Evolutionary conservation across 306 rosid genomes (phyloP).

Genomic region (Oxytropis ochrocephala): DNA sequence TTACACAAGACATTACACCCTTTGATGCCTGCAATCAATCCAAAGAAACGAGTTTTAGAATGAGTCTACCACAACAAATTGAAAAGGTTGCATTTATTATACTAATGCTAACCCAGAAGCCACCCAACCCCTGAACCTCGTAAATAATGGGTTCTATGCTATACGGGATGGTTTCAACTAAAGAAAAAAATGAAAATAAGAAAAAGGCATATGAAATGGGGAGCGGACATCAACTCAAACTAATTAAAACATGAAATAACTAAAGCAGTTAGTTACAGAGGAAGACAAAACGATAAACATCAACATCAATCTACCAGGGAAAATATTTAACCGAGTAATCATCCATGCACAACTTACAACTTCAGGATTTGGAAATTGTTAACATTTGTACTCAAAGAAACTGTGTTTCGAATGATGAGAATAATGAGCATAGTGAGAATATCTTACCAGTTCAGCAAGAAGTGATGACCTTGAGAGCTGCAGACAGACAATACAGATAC

Average conservation of each 20-base stretch:
- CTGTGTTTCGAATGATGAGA: neutral
- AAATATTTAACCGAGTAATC: neutral
- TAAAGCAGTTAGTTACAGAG: neutral
- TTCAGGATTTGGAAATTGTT: neutral
- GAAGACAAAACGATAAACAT: neutral
- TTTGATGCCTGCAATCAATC: conserved; percentile 49
- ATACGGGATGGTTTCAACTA: neutral
- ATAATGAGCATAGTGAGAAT: neutral
- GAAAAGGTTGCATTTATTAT: neutral
- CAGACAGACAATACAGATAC: neutral
- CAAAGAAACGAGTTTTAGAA: neutral
- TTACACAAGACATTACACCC: conserved; percentile 89
- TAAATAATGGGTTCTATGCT: neutral
- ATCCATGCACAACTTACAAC: neutral
- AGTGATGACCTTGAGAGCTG: conserved; percentile 91
- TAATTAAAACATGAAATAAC: neutral
- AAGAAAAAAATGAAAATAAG: neutral
- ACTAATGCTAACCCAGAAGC: neutral
- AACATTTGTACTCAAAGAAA: neutral
- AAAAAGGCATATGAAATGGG: neutral
- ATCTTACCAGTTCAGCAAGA: conserved; percentile 83
- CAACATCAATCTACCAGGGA: neutral
- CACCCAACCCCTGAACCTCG: neutral
- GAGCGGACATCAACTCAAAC: neutral
- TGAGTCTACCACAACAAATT: neutral